phyloP scores from a whole-genome alignment of 176 grass and related monocot genomes.

The Oryza nivara region DNA sequence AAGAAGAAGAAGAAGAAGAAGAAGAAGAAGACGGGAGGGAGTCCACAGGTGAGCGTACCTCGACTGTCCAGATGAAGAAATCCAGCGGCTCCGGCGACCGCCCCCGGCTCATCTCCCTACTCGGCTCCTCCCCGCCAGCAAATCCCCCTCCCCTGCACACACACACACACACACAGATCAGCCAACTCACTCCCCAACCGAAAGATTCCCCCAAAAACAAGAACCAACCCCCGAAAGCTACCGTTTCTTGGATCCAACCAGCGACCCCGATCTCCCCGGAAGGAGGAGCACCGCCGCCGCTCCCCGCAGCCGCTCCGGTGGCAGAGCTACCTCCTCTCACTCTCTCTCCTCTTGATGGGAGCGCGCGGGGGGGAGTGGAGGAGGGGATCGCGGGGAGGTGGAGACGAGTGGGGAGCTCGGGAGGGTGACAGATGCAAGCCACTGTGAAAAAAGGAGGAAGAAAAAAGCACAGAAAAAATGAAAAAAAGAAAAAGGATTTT shows the following conservation, averaged over 20 bases:
- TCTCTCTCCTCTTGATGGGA: neutral
- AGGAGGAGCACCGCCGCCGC: too few species aligned
- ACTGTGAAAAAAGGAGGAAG: neutral
- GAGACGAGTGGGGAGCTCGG: neutral
- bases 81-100: constrained; percentile 65
- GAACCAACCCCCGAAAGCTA: neutral
- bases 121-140: constrained; percentile 27
- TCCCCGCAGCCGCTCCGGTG: neutral
- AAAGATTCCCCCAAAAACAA: constrained; percentile 1
- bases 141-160: constrained; percentile 38
- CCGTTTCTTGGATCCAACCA: neutral
- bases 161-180: neutral
- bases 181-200: neutral
- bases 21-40: neutral
- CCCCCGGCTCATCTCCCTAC: constrained; percentile 51
- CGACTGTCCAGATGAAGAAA: constrained; percentile 84
- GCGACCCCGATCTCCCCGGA: neutral
- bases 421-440: constrained; percentile 1
- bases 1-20: neutral
- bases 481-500: neutral
- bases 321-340: neutral
- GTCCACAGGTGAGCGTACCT: constrained; percentile 35
- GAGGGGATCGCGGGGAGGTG: neutral
- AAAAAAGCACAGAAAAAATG: neutral
- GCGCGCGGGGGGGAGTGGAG: neutral